Percentiles rank a stretch among this genome's conserved stretches.
phyloP scores from a whole-genome alignment of 257 asterid genomes.

The Mitragyna speciosa region DNA sequence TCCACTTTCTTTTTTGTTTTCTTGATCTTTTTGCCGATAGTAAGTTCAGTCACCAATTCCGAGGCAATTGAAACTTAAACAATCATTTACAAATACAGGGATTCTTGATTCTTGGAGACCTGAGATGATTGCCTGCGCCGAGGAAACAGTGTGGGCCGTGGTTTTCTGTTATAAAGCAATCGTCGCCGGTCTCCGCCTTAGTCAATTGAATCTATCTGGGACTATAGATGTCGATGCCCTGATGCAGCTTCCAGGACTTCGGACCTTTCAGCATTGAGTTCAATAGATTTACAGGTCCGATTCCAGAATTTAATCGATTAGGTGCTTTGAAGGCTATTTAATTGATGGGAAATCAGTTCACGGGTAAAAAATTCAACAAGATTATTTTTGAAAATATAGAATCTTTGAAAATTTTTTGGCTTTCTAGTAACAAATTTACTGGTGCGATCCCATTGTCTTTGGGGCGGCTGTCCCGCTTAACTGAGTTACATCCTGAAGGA shows the following conservation, averaged over 20 bases:
- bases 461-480: slow-evolving; percentile 30
- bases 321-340: slow-evolving; percentile 51
- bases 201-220: slow-evolving; percentile 56
- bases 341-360: slow-evolving; percentile 56
- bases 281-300: slow-evolving; percentile 66
- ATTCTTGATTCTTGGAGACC: slow-evolving; percentile 74
- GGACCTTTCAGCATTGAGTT: slow-evolving; percentile 43
- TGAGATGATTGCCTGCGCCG: slow-evolving; percentile 55
- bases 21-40: slow-evolving; percentile 24
- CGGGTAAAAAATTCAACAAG: slow-evolving; percentile 63
- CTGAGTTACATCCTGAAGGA: slow-evolving; percentile 61
- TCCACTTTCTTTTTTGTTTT: slow-evolving; percentile 27
- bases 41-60: slow-evolving; percentile 42
- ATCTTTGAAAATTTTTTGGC: slow-evolving; percentile 71
- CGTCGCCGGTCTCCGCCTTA: slow-evolving; percentile 49
- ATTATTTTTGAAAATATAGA: slow-evolving; percentile 49
- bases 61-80: slow-evolving; percentile 59
- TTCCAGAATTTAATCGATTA: slow-evolving; percentile 60
- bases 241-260: slow-evolving; percentile 45
- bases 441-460: slow-evolving; percentile 64
- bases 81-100: slow-evolving; percentile 42
- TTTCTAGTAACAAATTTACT: slow-evolving; percentile 53
- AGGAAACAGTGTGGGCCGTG: slow-evolving; percentile 46
- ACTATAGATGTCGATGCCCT: slow-evolving; percentile 63
- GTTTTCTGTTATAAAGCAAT: slow-evolving; percentile 46